Conservation (phyloP, 2,329 filamentous ascomycete genomes). For the Cytospora piceicola region DNA sequence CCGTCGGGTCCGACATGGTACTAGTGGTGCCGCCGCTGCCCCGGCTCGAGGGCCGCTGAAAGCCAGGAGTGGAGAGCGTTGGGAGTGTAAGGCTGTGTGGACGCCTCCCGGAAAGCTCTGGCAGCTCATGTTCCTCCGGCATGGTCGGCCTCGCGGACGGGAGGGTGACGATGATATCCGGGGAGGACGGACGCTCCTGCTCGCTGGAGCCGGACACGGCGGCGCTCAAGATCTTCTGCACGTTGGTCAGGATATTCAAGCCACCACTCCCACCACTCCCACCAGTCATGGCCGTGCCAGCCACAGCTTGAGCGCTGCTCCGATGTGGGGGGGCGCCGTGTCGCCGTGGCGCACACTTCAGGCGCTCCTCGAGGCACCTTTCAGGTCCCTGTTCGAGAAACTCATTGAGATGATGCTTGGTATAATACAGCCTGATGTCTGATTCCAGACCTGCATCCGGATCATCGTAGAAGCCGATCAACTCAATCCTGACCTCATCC, state of each 20-base stretch:
- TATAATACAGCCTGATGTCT: constrained; percentile 55
- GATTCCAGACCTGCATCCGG: constrained; percentile 42
- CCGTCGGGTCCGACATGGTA: constrained; percentile 41
- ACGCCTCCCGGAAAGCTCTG: constrained; percentile 26
- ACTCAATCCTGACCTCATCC: constrained; percentile 59
- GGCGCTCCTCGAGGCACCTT: constrained; percentile 55
- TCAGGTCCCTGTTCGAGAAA: constrained; percentile 61
- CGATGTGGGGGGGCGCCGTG: constrained; percentile 5
- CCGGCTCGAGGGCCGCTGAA: constrained; percentile 38
- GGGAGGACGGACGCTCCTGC: constrained; percentile 34
- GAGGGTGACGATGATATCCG: constrained; percentile 45
- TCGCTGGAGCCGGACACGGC: constrained; percentile 28
- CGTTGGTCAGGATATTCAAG: constrained; percentile 36
- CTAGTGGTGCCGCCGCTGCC: constrained; percentile 38
- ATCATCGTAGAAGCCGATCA: constrained; percentile 65
- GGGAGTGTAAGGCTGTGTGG: constrained; percentile 42
- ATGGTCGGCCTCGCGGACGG: constrained; percentile 38
- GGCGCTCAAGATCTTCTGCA: constrained; percentile 37
- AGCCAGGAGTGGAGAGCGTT: constrained; percentile 36
- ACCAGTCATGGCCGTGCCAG: constrained; percentile 19
- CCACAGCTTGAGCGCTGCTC: neutral
- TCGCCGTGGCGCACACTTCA: constrained; percentile 39
- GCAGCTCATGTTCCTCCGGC: constrained; percentile 16
- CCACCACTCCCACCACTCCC: constrained; percentile 27
- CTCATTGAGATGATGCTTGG: constrained; percentile 54